Evolutionary conservation across 2,329 filamentous ascomycete genomes (phyloP), one percentile per base, ranked within the genome.

Genomic region (Lachnellula occidentalis): DNA sequence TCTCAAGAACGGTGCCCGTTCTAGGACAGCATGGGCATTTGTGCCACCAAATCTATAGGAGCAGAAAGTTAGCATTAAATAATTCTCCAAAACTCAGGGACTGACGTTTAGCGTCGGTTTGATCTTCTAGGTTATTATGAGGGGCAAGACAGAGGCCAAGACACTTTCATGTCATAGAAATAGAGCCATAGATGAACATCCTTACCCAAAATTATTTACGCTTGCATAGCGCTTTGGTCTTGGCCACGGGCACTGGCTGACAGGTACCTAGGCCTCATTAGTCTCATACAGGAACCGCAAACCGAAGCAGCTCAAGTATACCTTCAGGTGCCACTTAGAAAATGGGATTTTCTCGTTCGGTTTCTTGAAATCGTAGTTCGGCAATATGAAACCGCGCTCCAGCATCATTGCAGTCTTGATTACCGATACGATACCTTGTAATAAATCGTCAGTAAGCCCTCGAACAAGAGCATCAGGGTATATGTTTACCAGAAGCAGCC

Each of bases 191-290:
- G 17, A 48, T 24, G 14, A 17, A 46, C 17, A 24, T 42, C 21
- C 17, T 46, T 46, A 46, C 43, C 76, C 76, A 48, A 78, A 68
- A 22, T 60, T 63, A 46, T 68, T 68, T 9, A 69, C 53, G 57
- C 76, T 78, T 56, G 78, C 72, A 60, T 74, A 78, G 50, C 73
- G 73, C 68, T 79, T 79, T 42, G 31, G 48, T 46, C 56, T 52
- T 27, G 64, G 63, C 63, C 63, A 66, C 15, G 63, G 65, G 6
- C 60, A 56, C 42, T 65, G 65, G 51, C 56, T 66, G 15, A 62
- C 58, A 4, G 65, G 71, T 61, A 66, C 62, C 64, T 66, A 31
- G 15, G 7, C 12, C 4, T 19, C 3, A 34, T 64, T 48, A 65
- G 53, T 39, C 11, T 14, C 51, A 36, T 14, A 14, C 12, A 14